phyloP scores from a whole-genome alignment of 2,329 filamentous ascomycete species.

The Diaporthe sp. region DNA sequence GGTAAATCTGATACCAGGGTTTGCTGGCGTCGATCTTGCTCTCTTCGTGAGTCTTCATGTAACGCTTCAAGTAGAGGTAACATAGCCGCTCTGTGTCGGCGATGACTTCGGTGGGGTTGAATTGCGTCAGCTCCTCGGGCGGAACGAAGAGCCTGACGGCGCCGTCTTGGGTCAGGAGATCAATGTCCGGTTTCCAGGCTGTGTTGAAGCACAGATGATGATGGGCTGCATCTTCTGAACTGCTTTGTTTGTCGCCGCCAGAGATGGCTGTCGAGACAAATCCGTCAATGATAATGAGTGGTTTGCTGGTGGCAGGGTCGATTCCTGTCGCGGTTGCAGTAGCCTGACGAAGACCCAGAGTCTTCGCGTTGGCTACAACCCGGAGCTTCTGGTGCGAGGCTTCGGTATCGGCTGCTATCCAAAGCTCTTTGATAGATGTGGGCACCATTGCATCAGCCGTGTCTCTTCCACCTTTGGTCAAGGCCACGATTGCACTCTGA shows the following conservation, averaged over 20 bases:
- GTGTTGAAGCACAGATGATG: neutral
- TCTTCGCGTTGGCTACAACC: neutral
- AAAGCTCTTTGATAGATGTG: constrained; percentile 5
- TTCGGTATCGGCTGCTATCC: neutral
- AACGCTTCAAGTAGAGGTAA: neutral
- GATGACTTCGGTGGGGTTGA: neutral
- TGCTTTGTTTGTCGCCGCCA: neutral
- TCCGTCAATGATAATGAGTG: constrained; percentile 1
- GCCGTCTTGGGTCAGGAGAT: neutral
- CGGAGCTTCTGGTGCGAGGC: constrained; percentile 25
- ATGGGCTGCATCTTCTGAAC: neutral
- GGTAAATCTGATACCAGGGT: constrained; percentile 1
- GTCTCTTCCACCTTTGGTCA: constrained; percentile 1
- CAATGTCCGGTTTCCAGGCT: neutral
- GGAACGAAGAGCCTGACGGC: neutral
- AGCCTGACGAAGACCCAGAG: neutral
- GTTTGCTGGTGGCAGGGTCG: neutral
- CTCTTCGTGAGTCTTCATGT: constrained; percentile 2
- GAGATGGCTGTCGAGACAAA: neutral
- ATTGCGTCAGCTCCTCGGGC: neutral
- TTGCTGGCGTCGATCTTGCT: neutral
- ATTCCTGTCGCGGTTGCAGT: neutral
- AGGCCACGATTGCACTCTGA: constrained; percentile 11
- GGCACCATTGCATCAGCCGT: neutral
- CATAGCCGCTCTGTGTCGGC: neutral